Evolutionary conservation across 129 eudicot species (phyloP).

Genomic region (Rutidosis leptorrhynchoides): DNA sequence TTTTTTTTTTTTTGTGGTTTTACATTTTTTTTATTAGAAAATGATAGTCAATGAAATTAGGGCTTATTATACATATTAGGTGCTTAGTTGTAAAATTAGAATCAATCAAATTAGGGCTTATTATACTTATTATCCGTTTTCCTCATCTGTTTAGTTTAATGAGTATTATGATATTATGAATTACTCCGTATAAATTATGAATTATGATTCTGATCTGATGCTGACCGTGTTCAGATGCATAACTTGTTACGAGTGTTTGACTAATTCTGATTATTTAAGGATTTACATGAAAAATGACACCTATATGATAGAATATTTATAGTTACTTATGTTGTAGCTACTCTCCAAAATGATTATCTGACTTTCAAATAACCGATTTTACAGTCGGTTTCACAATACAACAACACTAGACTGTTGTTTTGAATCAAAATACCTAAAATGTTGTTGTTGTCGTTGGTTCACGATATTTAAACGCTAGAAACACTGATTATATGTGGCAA

Average conservation of each 20-base stretch:
- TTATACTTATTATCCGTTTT: too few species aligned
- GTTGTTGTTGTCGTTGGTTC: too few species aligned
- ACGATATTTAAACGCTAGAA: background rate
- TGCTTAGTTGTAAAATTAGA: background rate
- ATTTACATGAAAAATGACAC: background rate
- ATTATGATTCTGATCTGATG: too few species aligned
- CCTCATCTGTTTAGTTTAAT: too few species aligned
- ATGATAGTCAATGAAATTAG: constrained; percentile 14
- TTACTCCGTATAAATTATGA: too few species aligned
- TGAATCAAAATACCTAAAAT: too few species aligned
- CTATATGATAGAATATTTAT: background rate
- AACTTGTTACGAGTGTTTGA: background rate
- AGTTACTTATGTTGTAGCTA: constrained; percentile 32
- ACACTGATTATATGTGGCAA: background rate
- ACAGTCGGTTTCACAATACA: background rate
- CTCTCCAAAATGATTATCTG: background rate
- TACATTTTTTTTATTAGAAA: background rate
- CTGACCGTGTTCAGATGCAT: too few species aligned
- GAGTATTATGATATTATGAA: too few species aligned
- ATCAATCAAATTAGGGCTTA: too few species aligned
- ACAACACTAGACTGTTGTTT: too few species aligned
- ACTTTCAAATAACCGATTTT: background rate
- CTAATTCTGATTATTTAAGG: background rate
- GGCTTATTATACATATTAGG: constrained; percentile 9
- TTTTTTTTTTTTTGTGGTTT: constrained; percentile 1